Evolutionary conservation across 768 basidiomycete genomes (phyloP), one percentile per base, ranked within the genome.

Genomic region (Collybiopsis confluens): DNA sequence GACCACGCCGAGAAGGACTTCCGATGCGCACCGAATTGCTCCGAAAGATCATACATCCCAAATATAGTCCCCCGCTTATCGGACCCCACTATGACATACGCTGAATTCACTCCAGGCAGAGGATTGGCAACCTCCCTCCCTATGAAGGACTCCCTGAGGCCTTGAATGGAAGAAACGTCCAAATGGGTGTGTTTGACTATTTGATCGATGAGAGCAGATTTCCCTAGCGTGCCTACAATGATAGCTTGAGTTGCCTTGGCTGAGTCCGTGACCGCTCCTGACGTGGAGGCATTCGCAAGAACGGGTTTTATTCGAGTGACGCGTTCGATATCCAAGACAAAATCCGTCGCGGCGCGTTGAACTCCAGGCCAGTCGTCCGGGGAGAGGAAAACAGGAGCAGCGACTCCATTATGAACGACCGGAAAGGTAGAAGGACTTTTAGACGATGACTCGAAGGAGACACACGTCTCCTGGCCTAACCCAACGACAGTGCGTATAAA

Each of bases 1-100:
- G n/a, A n/a, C n/a, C n/a, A n/a, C n/a, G n/a, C n/a, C n/a, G n/a
- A 24, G 33, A 2, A 45, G 36, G 40, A 18, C 42, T 46, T 15
- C 20, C 5, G 45, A 45, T n/a, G 21, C 59, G 30, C 37, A 78
- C 85, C 85, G 62, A 86, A 80, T 61, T 86, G 85, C 62, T 88
- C 85, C 9, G 81, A 82, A 53, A 83, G 78, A 61, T 85, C 83
- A 61, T 87, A 86, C 30, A 88, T 59, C 2, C 76, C 82, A 60
- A 74, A 87, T 30, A 88, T 83, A 0, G 83, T 82, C 8, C 85
- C 86, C 40, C 86, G 71, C 65, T 85, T 83, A 64, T 88, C 86
- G 1, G 82, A 73, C 10, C 86, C 86, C 56, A 84, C 74, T 47
- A 90, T 78, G 37, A 88, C 80, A 66, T 87, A 83, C 27, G 82